These are phyloP conservation scores for Penicillium digitatum DNA, from an alignment of 2,329 filamentous ascomycete genomes.

Conservation along the genomic window DNA sequence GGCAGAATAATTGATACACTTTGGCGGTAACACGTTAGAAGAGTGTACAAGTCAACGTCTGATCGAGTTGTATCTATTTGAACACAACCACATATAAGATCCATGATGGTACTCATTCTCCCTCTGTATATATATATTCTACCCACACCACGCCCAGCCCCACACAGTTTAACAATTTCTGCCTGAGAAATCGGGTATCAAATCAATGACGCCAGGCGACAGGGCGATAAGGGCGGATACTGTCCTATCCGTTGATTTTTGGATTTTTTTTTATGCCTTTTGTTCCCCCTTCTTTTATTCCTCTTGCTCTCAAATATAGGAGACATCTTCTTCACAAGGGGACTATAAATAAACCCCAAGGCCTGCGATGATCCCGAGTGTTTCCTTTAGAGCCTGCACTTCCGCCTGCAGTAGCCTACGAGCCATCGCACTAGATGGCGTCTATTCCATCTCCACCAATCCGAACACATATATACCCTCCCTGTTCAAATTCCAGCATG, in stretches of 20 bases:
- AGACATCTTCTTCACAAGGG: background rate
- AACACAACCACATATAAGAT: background rate
- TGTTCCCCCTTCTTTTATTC: background rate
- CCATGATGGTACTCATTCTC: too few species aligned
- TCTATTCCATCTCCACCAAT: constrained; percentile 18
- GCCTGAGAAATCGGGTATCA: constrained; percentile 2
- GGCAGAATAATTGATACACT: constrained; percentile 25
- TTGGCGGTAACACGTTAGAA: background rate
- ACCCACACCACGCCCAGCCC: background rate
- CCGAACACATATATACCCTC: background rate
- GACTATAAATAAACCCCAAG: background rate
- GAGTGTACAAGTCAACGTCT: background rate
- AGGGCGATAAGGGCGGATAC: constrained; percentile 22
- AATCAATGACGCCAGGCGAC: constrained; percentile 23
- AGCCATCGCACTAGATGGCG: constrained; percentile 22
- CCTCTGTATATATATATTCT: background rate
- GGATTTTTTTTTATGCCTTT: background rate
- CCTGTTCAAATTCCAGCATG: background rate
- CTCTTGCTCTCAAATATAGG: background rate
- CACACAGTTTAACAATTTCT: background rate
- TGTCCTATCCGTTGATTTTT: constrained; percentile 19
- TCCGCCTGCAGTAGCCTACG: constrained; percentile 33
- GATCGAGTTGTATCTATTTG: background rate
- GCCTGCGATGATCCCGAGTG: constrained; percentile 28
- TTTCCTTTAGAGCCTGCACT: constrained; percentile 33